Conservation (phyloP, 805 yeast genomes). For the Naumovozyma baii region DNA sequence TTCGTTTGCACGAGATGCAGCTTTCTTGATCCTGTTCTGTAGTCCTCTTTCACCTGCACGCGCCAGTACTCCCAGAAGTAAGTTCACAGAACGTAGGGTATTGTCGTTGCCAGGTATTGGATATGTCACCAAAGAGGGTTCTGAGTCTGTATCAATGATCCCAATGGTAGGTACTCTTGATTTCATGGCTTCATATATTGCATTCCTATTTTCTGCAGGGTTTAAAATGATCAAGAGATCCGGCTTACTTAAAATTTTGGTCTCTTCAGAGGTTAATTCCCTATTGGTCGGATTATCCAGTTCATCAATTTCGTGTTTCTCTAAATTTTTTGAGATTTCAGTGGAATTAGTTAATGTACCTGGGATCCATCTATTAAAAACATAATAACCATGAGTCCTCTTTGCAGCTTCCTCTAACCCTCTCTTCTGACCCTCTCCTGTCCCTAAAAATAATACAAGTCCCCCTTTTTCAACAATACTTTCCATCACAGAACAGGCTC, state of each 20-base stretch:
- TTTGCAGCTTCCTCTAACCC: constrained; percentile 72
- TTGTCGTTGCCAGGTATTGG: constrained; percentile 97
- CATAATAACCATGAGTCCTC: constrained; percentile 70
- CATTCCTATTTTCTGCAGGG: constrained; percentile 76
- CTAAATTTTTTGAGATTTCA: constrained; percentile 49
- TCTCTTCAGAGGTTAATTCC: constrained; percentile 41
- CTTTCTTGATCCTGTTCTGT: constrained; percentile 40
- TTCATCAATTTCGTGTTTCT: constrained; percentile 69
- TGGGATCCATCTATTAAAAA: constrained; percentile 82
- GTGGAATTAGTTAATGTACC: constrained; percentile 85
- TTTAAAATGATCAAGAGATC: constrained; percentile 80
- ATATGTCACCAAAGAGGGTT: constrained; percentile 80
- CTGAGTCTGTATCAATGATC: constrained; percentile 86
- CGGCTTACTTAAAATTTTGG: constrained; percentile 60
- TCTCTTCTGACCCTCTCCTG: constrained; percentile 65
- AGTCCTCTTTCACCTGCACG: constrained; percentile 79
- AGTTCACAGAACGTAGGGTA: constrained; percentile 67
- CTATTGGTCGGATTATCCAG: constrained; percentile 58
- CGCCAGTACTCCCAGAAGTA: constrained; percentile 74
- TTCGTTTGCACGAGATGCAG: not conserved
- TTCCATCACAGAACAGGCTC: constrained; percentile 78
- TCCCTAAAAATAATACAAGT: constrained; percentile 72
- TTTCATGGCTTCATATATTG: constrained; percentile 71
- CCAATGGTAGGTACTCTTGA: constrained; percentile 88
- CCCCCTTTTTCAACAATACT: constrained; percentile 84